These are phyloP conservation scores for Paecilomyces sp. DNA, from an alignment of 2,329 filamentous ascomycete species.

Conservation along the genomic window DNA sequence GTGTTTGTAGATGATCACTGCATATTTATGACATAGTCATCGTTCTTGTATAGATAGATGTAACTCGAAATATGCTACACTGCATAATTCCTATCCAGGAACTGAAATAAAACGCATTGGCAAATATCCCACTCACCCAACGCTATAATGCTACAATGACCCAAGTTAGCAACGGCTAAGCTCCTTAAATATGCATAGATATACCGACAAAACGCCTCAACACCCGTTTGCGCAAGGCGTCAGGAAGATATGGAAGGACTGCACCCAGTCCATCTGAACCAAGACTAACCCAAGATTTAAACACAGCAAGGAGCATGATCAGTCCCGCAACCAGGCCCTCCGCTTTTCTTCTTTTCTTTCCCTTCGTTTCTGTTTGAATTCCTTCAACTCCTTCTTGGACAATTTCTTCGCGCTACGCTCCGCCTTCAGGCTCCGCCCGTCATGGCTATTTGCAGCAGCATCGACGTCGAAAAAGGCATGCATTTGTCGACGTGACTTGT, in stretches of 20 bases:
- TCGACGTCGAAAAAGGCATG: slow-evolving; percentile 94
- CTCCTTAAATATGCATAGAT: background rate
- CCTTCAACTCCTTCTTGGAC: slow-evolving; percentile 77
- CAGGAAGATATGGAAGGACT: background rate
- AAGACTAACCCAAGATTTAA: background rate
- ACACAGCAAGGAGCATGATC: slow-evolving; percentile 21
- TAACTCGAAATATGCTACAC: background rate
- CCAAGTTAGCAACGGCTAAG: background rate
- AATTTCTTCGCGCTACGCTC: slow-evolving; percentile 82
- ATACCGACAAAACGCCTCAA: background rate
- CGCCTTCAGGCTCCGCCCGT: slow-evolving; percentile 83
- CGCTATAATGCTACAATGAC: background rate
- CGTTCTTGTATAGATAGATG: background rate
- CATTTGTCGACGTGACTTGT: slow-evolving; percentile 82
- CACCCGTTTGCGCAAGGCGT: background rate
- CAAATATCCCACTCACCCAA: background rate
- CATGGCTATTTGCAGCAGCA: slow-evolving; percentile 81
- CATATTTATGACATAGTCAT: background rate
- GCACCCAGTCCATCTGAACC: background rate
- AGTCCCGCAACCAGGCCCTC: slow-evolving; percentile 83
- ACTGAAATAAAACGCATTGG: background rate
- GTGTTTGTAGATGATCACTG: no score
- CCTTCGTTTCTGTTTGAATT: slow-evolving; percentile 81
- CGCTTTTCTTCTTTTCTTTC: slow-evolving; percentile 93
- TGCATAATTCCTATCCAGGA: background rate